Base-by-base conservation (phyloP, 1,284 basidiomycete species). In the Cystobasidiaceae sp. region DNA sequence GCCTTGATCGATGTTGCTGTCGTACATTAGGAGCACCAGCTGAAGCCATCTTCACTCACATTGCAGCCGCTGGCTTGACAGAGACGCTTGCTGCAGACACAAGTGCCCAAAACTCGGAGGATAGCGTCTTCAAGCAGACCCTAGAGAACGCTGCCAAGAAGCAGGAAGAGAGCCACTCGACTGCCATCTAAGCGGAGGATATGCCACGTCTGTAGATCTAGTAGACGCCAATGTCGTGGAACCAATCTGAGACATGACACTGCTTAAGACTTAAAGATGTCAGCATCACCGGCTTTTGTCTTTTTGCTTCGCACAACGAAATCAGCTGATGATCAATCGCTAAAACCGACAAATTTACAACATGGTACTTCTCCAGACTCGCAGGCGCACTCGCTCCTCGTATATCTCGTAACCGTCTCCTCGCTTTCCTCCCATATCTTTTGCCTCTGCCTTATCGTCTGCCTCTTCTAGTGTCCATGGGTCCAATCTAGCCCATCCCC, bases 401-500 rank as follows among this genome's bases (percentile, higher is more conserved):
- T 72, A 68, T 17, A 72, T 71, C 62, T 72, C 71, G 43, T 54
- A 68, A 19, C 69, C 71, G 39, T 72, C 71, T 0, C 71, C 71
- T n/a, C 57, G 50, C 1, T 45, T 28, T 1, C 67, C 67, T 23
- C 67, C 68, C 13, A 58, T 66, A 13, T 49, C 52, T 17, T 37
- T 60, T 30, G 49, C 61, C 15, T 69, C 84, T 79, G 58, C 81
- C 80, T 43, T 71, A 72, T 62, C 77, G 82, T 66, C 63, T 74
- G 74, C 43, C 79, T 77, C 25, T 72, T 70, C 86, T 86, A 87
- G 9, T 72, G 73, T n/a, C 77, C 21, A 82, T 75, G 71, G 70
- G 71, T 87, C 81, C 85, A 86, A 87, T 68, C 86, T 82, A 9
- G 75, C 74, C 85, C 85, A 88, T 11, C 86, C 86, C 86, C 86